These are phyloP conservation scores for Jamesozyma jinghongensis DNA, from an alignment of 805 yeast genomes.

Conservation along the genomic window DNA sequence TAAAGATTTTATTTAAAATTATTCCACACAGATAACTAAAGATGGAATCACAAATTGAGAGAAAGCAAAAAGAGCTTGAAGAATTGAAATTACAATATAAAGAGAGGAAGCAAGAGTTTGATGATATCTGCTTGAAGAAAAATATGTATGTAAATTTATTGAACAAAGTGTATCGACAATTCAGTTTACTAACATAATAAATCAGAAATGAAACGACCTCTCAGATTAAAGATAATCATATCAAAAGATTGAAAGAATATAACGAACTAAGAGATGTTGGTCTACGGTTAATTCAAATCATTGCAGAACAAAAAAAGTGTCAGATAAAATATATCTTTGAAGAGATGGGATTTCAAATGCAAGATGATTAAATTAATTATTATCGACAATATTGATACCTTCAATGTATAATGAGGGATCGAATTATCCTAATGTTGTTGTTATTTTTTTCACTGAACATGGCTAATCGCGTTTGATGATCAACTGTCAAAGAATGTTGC, in stretches of 20 bases:
- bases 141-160: conserved; percentile 5
- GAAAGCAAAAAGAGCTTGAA: not conserved
- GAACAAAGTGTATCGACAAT: not conserved
- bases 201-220: not conserved
- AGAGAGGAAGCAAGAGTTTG: not conserved
- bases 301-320: conserved; percentile 49
- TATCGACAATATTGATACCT: no score
- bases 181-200: not conserved
- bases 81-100: not conserved
- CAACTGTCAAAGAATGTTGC: no score
- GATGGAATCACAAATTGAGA: not conserved
- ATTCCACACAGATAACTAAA: no score
- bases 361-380: conserved; percentile 9
- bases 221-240: conserved; percentile 41
- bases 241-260: conserved; percentile 43
- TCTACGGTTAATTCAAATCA: conserved; percentile 44
- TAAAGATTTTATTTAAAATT: no score
- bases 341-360: conserved; percentile 39
- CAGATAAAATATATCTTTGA: conserved; percentile 40
- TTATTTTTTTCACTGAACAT: no score
- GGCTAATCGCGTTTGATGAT: no score
- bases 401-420: no score
- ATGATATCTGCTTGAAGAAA: not conserved
- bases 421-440: no score
- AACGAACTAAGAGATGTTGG: conserved; percentile 60